Percentiles rank a stretch among this genome's conserved stretches.
phyloP scores from a whole-genome alignment of 331 rosid genomes.

The Ulmus americana region DNA sequence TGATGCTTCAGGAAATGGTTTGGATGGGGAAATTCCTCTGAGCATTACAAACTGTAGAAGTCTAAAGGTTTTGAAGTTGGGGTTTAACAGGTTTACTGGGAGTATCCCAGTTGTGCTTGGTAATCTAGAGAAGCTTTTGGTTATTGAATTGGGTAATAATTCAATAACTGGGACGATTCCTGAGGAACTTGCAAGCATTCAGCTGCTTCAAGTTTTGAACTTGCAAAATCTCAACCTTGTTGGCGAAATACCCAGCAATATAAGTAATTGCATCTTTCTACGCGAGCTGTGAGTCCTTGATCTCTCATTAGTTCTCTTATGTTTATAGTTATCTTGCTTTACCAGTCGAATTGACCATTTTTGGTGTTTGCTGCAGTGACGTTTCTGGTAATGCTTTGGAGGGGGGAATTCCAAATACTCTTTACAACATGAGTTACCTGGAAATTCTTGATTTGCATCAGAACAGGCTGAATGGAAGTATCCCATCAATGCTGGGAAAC shows the following conservation, averaged over 20 bases:
- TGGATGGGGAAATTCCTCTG: conserved; percentile 72
- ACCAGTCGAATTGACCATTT: conserved; percentile 18
- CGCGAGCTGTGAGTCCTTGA: conserved; percentile 78
- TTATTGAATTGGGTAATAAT: conserved; percentile 69
- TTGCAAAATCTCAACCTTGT: conserved; percentile 68
- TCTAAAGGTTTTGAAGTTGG: conserved; percentile 67
- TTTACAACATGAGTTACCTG: conserved; percentile 66
- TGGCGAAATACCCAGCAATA: conserved; percentile 67
- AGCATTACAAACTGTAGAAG: conserved; percentile 66
- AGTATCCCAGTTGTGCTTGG: conserved; percentile 54
- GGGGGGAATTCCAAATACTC: conserved; percentile 63
- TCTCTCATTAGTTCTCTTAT: conserved; percentile 23
- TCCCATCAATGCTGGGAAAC: conserved; percentile 66
- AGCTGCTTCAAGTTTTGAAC: conserved; percentile 77
- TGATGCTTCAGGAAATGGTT: conserved; percentile 71
- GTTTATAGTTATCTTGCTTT: conserved; percentile 18
- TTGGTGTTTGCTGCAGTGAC: conserved; percentile 63
- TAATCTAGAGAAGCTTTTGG: conserved; percentile 48
- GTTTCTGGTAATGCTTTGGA: conserved; percentile 69
- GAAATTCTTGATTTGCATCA: conserved; percentile 67
- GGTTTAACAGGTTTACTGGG: conserved; percentile 60
- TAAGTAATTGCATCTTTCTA: conserved; percentile 73
- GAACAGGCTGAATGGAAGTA: conserved; percentile 70
- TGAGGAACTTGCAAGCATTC: conserved; percentile 51
- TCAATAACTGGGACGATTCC: conserved; percentile 67